A percentile compares a stretch with the other conserved stretches of the same genome.
Evolutionary conservation across 2,329 filamentous ascomycete species (phyloP).

Genomic region (Exophiala xenobiotica): DNA sequence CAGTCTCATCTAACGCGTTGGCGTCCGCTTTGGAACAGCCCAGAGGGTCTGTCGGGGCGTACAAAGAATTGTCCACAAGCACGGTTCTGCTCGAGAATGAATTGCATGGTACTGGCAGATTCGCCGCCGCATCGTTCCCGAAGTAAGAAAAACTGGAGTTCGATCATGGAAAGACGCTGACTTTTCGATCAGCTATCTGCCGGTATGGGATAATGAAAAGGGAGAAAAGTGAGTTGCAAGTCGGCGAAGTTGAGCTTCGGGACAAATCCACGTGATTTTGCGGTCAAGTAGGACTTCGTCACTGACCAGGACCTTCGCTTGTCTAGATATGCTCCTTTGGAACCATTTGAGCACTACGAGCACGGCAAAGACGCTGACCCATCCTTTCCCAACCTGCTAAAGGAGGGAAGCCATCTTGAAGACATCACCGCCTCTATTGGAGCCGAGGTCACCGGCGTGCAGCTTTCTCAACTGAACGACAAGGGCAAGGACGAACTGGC

Average conservation of each 20-base stretch:
- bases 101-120: constrained; percentile 53
- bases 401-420: constrained; percentile 35
- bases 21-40: not conserved
- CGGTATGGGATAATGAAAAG: constrained; percentile 64
- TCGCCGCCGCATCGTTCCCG: constrained; percentile 62
- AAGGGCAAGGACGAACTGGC: constrained; percentile 38
- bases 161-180: too few relatives aligned
- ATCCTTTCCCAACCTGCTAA: constrained; percentile 66
- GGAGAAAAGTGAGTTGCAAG: constrained; percentile 33
- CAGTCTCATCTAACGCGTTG: constrained; percentile 5
- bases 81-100: constrained; percentile 49
- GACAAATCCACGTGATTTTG: too few relatives aligned
- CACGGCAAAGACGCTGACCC: constrained; percentile 74
- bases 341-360: constrained; percentile 70
- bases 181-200: constrained; percentile 63
- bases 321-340: constrained; percentile 60
- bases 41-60: constrained; percentile 18
- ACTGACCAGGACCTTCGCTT: not conserved
- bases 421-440: constrained; percentile 37
- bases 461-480: constrained; percentile 34
- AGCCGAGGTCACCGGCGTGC: constrained; percentile 38
- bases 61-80: constrained; percentile 27
- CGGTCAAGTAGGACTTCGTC: too few relatives aligned
- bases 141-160: constrained; percentile 37
- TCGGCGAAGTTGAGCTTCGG: too few relatives aligned